Percentiles rank a stretch among this genome's conserved stretches.
Conservation (phyloP, 2,329 filamentous ascomycete genomes). For the Basipetospora chlamydospora region DNA sequence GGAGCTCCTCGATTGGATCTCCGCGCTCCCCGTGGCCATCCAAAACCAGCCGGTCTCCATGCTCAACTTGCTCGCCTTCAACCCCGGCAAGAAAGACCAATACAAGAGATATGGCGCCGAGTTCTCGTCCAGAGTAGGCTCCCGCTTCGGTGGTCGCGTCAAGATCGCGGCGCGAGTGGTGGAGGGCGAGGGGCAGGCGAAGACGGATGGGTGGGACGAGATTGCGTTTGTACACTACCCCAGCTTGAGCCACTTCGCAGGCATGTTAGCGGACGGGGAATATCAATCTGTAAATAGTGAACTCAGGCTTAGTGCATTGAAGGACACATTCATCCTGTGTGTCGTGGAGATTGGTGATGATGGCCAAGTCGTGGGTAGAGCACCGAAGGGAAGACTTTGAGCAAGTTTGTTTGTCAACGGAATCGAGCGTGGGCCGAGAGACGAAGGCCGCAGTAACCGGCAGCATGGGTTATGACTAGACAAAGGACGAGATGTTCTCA, state of each 20-base stretch:
- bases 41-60: constrained; percentile 37
- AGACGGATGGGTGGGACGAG: constrained; percentile 39
- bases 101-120: constrained; percentile 45
- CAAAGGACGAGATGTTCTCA: too few species aligned
- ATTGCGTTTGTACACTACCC: constrained; percentile 52
- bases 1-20: constrained; percentile 35
- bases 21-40: constrained; percentile 8
- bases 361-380: too few species aligned
- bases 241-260: constrained; percentile 44
- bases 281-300: constrained; percentile 3
- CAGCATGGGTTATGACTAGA: too few species aligned
- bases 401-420: too few species aligned
- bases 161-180: constrained; percentile 48
- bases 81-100: constrained; percentile 29
- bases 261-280: constrained; percentile 20
- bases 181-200: constrained; percentile 6
- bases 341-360: constrained; percentile 2
- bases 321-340: constrained; percentile 4
- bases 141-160: constrained; percentile 37
- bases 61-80: constrained; percentile 49
- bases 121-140: constrained; percentile 32
- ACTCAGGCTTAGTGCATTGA: neutral
- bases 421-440: too few species aligned
- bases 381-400: too few species aligned
- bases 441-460: too few species aligned